Percentiles rank a stretch among this genome's conserved stretches.
These are phyloP conservation scores for Phytomonas francai DNA, from an alignment of 208 protist species.

Conservation along the genomic window DNA sequence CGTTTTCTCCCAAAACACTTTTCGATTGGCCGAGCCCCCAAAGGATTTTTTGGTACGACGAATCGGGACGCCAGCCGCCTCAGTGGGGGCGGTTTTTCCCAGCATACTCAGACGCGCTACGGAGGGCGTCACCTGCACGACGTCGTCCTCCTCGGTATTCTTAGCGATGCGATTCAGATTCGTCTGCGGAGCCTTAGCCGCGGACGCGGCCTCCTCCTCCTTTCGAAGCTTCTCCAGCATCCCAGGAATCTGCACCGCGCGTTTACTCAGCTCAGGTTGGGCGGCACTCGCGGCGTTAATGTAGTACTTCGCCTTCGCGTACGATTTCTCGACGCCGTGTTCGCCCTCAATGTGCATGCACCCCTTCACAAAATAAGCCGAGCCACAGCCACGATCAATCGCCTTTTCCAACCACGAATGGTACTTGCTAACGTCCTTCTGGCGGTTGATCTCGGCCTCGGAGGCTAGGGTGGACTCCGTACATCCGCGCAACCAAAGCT, in stretches of 20 bases:
- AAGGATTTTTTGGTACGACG: not conserved
- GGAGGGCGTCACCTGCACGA: constrained; percentile 39
- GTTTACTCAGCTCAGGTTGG: constrained; percentile 60
- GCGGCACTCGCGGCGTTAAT: constrained; percentile 46
- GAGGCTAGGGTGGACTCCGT: constrained; percentile 65
- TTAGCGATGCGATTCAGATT: not conserved
- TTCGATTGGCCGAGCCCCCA: constrained; percentile 14
- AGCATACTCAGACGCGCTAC: constrained; percentile 50
- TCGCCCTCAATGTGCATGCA: constrained; percentile 84
- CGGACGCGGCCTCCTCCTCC: constrained; percentile 27
- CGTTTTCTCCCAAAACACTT: constrained; percentile 74
- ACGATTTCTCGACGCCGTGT: constrained; percentile 65
- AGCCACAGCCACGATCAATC: constrained; percentile 75
- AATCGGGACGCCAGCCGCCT: not conserved
- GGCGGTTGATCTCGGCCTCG: constrained; percentile 48
- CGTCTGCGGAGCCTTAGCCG: not conserved
- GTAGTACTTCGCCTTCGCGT: constrained; percentile 63
- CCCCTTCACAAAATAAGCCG: constrained; percentile 80
- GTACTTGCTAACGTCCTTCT: constrained; percentile 65
- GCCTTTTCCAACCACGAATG: constrained; percentile 81
- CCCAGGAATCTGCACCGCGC: constrained; percentile 43
- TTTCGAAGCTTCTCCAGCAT: constrained; percentile 61
- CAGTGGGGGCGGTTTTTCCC: constrained; percentile 10
- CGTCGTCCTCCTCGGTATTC: constrained; percentile 12
- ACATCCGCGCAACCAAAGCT: constrained; percentile 72